A percentile compares a stretch with the other conserved stretches of the same genome.
Evolutionary conservation across 768 basidiomycete species (phyloP).

Genomic region (Podaxis sp.): DNA sequence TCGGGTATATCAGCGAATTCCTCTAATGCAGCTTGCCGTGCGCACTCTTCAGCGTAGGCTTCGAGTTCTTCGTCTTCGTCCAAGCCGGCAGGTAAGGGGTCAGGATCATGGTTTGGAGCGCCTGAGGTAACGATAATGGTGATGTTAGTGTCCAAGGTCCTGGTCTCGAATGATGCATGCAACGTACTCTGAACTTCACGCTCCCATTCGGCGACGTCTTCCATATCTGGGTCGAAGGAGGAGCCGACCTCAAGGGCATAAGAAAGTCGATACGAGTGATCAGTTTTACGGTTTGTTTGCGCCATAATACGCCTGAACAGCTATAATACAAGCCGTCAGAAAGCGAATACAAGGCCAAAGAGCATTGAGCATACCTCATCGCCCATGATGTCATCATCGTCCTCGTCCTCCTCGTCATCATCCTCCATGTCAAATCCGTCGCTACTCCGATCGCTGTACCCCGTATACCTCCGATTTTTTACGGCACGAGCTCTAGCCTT

Average conservation of each 20-base stretch:
- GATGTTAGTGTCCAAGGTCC: background rate
- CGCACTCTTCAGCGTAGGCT: conserved; percentile 54
- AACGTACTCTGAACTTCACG: conserved; percentile 40
- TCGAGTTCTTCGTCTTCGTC: conserved; percentile 50
- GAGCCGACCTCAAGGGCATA: conserved; percentile 69
- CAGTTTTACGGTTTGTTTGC: conserved; percentile 43
- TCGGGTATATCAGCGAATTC: conserved; percentile 45
- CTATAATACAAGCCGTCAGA: conserved; percentile 28
- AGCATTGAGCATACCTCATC: conserved; percentile 46
- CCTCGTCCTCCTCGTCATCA: conserved; percentile 44
- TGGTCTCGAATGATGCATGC: background rate
- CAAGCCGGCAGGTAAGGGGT: conserved; percentile 35
- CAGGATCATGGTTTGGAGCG: background rate
- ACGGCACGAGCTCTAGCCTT: conserved; percentile 50
- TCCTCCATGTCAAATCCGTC: conserved; percentile 43
- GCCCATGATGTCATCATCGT: conserved; percentile 54
- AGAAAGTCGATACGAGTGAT: conserved; percentile 55
- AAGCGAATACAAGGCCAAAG: background rate
- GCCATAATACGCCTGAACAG: conserved; percentile 64
- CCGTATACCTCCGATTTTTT: conserved; percentile 27
- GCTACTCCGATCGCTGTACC: conserved; percentile 38
- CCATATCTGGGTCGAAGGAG: conserved; percentile 70
- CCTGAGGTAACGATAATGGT: background rate
- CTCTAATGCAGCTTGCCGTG: conserved; percentile 31
- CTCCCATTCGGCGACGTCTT: conserved; percentile 63